Conservation (phyloP, 2,329 filamentous ascomycete species). For the Hortaea sp. region DNA sequence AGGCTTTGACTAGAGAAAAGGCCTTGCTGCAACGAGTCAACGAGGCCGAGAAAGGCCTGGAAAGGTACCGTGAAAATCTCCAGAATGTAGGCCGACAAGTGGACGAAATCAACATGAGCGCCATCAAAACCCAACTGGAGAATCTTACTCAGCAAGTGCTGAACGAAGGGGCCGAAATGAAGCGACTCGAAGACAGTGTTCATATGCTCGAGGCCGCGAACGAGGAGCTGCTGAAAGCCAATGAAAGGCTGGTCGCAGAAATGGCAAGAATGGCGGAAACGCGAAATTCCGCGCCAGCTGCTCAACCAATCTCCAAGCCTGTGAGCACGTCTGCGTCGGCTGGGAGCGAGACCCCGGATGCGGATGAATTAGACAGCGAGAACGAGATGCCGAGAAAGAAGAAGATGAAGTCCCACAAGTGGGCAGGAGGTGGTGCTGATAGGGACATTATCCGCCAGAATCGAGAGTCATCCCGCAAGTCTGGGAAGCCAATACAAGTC, state of each 20-base stretch:
- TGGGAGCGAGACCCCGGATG: not conserved
- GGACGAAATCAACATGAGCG: slow-evolving; percentile 8
- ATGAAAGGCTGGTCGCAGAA: slow-evolving; percentile 9
- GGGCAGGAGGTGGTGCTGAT: slow-evolving; percentile 5
- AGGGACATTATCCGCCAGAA: slow-evolving; percentile 6
- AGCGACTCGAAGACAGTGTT: slow-evolving; percentile 9
- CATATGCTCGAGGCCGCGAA: slow-evolving; percentile 10
- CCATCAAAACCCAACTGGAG: slow-evolving; percentile 9
- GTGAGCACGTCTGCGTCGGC: not conserved
- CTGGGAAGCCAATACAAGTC: not conserved
- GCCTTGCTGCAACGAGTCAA: slow-evolving; percentile 13
- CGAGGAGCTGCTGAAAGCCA: slow-evolving; percentile 10
- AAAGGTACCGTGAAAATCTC: slow-evolving; percentile 10
- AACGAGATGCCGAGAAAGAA: slow-evolving; percentile 1
- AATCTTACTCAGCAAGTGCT: slow-evolving; percentile 7
- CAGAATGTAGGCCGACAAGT: slow-evolving; percentile 8
- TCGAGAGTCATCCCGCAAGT: not conserved
- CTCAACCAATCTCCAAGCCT: not conserved
- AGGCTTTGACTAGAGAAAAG: slow-evolving; percentile 12
- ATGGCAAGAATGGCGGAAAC: slow-evolving; percentile 5
- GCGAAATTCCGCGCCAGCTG: not conserved
- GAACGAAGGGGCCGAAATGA: slow-evolving; percentile 6
- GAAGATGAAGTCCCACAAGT: slow-evolving; percentile 6
- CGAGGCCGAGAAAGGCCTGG: slow-evolving; percentile 11
- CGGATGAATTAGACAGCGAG: slow-evolving; percentile 1